Conservation (phyloP, 805 yeast species). For the Metschnikowia drakensbergensis region DNA sequence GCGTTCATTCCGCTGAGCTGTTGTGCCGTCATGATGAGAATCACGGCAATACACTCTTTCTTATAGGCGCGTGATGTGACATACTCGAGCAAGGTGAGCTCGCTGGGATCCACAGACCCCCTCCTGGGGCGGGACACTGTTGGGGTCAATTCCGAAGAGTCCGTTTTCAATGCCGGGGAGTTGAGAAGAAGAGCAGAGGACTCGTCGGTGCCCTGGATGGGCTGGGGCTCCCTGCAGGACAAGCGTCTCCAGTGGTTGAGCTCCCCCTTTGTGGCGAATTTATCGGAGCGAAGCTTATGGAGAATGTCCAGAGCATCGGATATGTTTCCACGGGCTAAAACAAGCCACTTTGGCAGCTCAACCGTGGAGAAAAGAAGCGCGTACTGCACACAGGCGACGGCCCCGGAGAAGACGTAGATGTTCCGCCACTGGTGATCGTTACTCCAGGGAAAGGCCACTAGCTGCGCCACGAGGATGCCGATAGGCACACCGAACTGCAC, state of each 20-base stretch:
- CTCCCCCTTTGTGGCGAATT: conserved; percentile 28
- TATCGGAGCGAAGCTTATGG: conserved; percentile 28
- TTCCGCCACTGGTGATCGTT: conserved; percentile 38
- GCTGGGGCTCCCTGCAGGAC: conserved; percentile 11
- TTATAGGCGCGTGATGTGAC: conserved; percentile 19
- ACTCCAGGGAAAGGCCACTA: conserved; percentile 30
- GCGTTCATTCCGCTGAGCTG: conserved; percentile 32
- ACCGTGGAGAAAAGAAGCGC: conserved; percentile 30
- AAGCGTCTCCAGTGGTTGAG: conserved; percentile 36
- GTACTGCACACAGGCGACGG: conserved; percentile 28
- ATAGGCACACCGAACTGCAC: conserved; percentile 37
- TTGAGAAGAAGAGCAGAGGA: conserved; percentile 5
- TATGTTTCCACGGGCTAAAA: conserved; percentile 28
- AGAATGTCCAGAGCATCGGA: conserved; percentile 27
- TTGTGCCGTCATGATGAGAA: conserved; percentile 36
- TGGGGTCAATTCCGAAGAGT: background rate
- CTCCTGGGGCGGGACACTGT: background rate
- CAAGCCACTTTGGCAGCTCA: conserved; percentile 43
- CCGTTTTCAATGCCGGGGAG: background rate
- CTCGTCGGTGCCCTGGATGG: background rate
- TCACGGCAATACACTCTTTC: conserved; percentile 28
- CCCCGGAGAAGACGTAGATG: conserved; percentile 26
- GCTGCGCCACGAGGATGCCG: conserved; percentile 36
- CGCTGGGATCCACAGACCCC: conserved; percentile 28
- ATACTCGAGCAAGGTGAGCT: conserved; percentile 21